Percentiles rank a stretch among this genome's conserved stretches.
Evolutionary conservation across 2,329 filamentous ascomycete genomes (phyloP).

Genomic region (Zymoseptoria pseudotritici): DNA sequence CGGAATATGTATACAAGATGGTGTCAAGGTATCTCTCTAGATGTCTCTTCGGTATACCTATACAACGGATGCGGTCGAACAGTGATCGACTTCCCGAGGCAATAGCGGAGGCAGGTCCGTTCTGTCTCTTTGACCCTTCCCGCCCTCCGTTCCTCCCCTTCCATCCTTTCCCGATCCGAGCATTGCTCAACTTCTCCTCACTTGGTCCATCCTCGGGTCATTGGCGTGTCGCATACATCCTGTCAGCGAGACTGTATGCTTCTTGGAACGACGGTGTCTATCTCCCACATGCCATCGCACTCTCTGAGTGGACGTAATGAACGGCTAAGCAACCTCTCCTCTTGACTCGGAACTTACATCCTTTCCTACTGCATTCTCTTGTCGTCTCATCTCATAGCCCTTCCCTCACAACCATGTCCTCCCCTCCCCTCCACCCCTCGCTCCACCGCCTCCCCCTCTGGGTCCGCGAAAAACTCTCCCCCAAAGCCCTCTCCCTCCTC

Average conservation of each 20-base stretch:
- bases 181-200: no score
- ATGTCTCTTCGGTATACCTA: no score
- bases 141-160: no score
- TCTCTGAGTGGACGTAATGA: no score
- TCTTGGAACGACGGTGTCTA: no score
- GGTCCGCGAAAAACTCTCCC: constrained; percentile 19
- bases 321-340: neutral
- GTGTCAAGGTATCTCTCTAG: neutral
- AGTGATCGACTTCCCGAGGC: neutral
- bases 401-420: neutral
- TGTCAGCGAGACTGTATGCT: no score
- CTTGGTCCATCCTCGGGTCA: neutral
- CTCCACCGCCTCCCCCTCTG: constrained; percentile 16
- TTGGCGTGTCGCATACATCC: neutral
- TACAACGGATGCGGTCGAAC: neutral
- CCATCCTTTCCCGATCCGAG: neutral
- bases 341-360: no score
- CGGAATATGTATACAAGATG: neutral
- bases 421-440: constrained; percentile 8
- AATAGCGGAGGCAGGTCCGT: neutral
- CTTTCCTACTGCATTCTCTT: no score
- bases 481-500: constrained; percentile 17
- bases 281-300: no score
- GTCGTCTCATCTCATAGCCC: neutral
- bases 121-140: no score